Base-by-base conservation (phyloP, 352 stramenopile genomes). In the Pelagophyceae sp. region DNA sequence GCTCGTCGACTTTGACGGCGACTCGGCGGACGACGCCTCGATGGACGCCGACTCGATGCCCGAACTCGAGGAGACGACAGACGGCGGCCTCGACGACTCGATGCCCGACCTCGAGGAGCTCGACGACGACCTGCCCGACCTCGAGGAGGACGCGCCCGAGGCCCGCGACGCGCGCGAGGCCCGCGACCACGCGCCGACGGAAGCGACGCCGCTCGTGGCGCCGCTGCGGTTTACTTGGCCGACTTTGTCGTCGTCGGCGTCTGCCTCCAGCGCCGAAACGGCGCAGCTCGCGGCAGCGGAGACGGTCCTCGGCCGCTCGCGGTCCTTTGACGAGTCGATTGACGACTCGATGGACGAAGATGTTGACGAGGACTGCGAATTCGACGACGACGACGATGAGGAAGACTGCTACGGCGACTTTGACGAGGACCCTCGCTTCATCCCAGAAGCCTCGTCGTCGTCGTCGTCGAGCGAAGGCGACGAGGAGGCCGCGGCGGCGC, bases 321-420 rank as follows among this genome's bases (percentile, higher is more conserved):
- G n/a, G n/a, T n/a, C n/a, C n/a, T n/a, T n/a, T n/a, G n/a, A 60
- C 17, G 50, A 15, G 17, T 15, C 15, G 25, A 25, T 15, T 25
- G 50, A 15, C 15, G 15, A 15, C 50, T 60, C 25, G 17, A 60
- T 25, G 17, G 50, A 60, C 50, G 50, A 60, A 25, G 50, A 60
- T 25, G 25, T 25, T 15, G 50, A 60, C 50, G 50, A 25, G 17
- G 50, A 60, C 50, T 60, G 50, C 50, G 17, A n/a, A n/a, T n/a
- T n/a, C n/a, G 58, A 35, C 58, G 58, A 67, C 58, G 58, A 67
- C 58, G 58, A 67, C 58, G 58, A 67, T 27, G 27, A 67, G 5
- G 58, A 31, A 11, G 58, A 67, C 58, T 6, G 29, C 23, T 11
- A 67, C 11, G 58, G 31, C 23, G 58, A 31, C 23, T 11, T 11